Conservation (phyloP, 78 protist species). For the Dictyostelium discoideum region dicty_2.7 NC_007088.5:3619001-3619500, state of each 20-base stretch:
- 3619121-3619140: neutral
- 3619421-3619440: neutral
- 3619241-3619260: neutral
- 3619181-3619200: neutral
- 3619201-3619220: neutral
- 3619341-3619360: neutral
- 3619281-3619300: neutral
- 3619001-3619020: neutral
- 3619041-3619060: conserved; percentile 12
- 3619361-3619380: neutral
- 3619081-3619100: neutral
- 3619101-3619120: neutral
- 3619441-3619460: neutral
- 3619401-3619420: neutral
- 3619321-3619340: neutral
- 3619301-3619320: neutral
- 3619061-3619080: neutral
- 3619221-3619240: neutral
- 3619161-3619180: neutral
- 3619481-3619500: neutral
- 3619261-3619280: neutral
- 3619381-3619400: neutral
- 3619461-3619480: neutral
- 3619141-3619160: neutral
- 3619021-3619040: neutral